Evolutionary conservation across 306 rosid genomes (phyloP).

Genomic region (Acacia melanoxylon): DNA sequence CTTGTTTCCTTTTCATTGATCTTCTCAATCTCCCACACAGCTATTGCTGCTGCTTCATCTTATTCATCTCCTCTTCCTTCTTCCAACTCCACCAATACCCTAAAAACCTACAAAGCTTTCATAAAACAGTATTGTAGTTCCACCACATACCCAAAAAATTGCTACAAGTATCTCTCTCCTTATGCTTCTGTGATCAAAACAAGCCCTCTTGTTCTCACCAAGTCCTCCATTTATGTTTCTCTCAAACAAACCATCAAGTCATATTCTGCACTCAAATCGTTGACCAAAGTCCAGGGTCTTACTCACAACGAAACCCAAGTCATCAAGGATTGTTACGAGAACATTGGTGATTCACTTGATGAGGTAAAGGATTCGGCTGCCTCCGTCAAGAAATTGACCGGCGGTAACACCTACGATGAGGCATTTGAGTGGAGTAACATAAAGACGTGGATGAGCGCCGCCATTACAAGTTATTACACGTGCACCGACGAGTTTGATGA

Average conservation of each 20-base stretch:
- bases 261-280: not conserved
- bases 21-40: slow-evolving; percentile 23
- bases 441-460: slow-evolving; percentile 59
- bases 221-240: slow-evolving; percentile 26
- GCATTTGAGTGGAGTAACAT: slow-evolving; percentile 33
- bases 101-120: slow-evolving; percentile 29
- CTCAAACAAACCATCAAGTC: slow-evolving; percentile 22
- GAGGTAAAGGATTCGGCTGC: slow-evolving; percentile 29
- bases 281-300: slow-evolving; percentile 20
- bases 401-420: not conserved
- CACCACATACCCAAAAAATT: slow-evolving; percentile 38
- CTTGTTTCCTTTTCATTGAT: slow-evolving; percentile 23
- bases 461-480: slow-evolving; percentile 39
- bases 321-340: slow-evolving; percentile 41
- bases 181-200: slow-evolving; percentile 39
- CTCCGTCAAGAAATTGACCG: slow-evolving; percentile 25
- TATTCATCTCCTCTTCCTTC: not conserved
- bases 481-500: slow-evolving; percentile 53
- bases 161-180: slow-evolving; percentile 44
- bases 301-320: slow-evolving; percentile 29
- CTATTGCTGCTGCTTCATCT: slow-evolving; percentile 12
- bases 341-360: slow-evolving; percentile 24
- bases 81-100: not conserved
- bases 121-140: slow-evolving; percentile 35
- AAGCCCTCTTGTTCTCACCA: slow-evolving; percentile 34